phyloP scores from a whole-genome alignment of 352 stramenopile species.

The Pythium folliculosum region DNA sequence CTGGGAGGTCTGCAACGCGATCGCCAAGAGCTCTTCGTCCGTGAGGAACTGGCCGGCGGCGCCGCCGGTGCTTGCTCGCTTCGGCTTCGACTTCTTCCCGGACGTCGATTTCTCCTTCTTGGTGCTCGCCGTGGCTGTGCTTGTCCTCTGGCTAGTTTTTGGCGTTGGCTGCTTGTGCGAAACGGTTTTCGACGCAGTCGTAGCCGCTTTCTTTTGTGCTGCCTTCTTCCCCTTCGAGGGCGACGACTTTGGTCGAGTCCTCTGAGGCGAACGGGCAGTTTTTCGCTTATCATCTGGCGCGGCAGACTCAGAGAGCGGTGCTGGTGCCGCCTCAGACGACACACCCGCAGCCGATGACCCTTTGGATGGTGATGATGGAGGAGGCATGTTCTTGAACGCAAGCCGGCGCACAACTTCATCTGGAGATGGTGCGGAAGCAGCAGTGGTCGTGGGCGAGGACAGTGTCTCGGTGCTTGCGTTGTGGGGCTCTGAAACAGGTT shows the following conservation, averaged over 20 bases:
- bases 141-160: not conserved
- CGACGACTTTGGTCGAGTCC: slow-evolving; percentile 6
- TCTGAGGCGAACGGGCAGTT: slow-evolving; percentile 1
- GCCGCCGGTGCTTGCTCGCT: slow-evolving; percentile 20
- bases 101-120: slow-evolving; percentile 15
- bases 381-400: slow-evolving; percentile 21
- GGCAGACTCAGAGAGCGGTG: not conserved
- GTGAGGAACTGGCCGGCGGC: slow-evolving; percentile 16
- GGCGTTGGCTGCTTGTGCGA: not conserved
- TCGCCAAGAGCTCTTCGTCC: slow-evolving; percentile 31
- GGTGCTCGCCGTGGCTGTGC: not conserved
- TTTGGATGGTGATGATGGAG: not conserved
- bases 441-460: not conserved
- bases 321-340: not conserved
- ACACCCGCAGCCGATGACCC: not conserved
- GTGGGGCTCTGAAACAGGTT: not conserved
- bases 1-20: slow-evolving; percentile 32
- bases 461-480: not conserved
- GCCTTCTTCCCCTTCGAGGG: slow-evolving; percentile 17
- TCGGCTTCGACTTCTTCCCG: slow-evolving; percentile 25
- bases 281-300: not conserved
- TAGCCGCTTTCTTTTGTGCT: not conserved
- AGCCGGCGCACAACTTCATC: slow-evolving; percentile 28
- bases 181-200: not conserved
- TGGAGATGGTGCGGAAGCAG: not conserved